These are phyloP conservation scores for Globisporangium rhizosaccharum DNA, from an alignment of 352 stramenopile genomes.

Conservation along the genomic window DNA sequence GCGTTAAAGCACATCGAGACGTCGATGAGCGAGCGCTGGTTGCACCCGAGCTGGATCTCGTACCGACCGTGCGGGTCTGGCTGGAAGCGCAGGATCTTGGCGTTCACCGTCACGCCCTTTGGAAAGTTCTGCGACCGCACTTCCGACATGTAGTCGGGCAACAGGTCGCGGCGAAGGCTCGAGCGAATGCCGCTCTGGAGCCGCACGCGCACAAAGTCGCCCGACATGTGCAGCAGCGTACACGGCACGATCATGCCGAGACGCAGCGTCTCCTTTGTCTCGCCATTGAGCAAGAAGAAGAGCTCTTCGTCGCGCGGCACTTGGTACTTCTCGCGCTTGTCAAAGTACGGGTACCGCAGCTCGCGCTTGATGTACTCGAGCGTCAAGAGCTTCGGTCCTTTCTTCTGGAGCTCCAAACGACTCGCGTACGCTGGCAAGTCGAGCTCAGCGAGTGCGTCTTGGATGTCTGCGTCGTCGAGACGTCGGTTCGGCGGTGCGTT, in stretches of 20 bases:
- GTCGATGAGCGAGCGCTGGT: slow-evolving; percentile 64
- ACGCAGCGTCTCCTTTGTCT: slow-evolving; percentile 75
- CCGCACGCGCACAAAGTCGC: slow-evolving; percentile 78
- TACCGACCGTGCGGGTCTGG: slow-evolving; percentile 72
- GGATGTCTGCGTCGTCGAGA: slow-evolving; percentile 74
- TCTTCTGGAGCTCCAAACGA: slow-evolving; percentile 86
- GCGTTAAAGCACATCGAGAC: slow-evolving; percentile 72
- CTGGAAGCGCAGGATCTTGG: slow-evolving; percentile 69
- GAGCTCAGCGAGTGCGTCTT: slow-evolving; percentile 82
- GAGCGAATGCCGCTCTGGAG: slow-evolving; percentile 83
- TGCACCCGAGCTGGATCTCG: slow-evolving; percentile 73
- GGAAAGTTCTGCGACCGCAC: slow-evolving; percentile 60
- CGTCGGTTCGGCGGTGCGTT: slow-evolving; percentile 49
- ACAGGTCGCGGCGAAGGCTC: slow-evolving; percentile 61
- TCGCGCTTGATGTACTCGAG: slow-evolving; percentile 88
- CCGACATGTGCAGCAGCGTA: slow-evolving; percentile 79
- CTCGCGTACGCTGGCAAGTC: slow-evolving; percentile 84
- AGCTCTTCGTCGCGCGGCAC: slow-evolving; percentile 80
- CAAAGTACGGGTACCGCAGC: slow-evolving; percentile 87
- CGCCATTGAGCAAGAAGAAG: slow-evolving; percentile 83
- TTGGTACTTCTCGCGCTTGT: slow-evolving; percentile 83
- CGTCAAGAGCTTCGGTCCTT: slow-evolving; percentile 81
- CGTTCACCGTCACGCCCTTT: slow-evolving; percentile 85
- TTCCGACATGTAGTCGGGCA: slow-evolving; percentile 77
- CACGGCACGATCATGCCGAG: slow-evolving; percentile 84